Base-by-base conservation (phyloP, 495 filamentous ascomycete species). In the Penicillium malachiteum region DNA sequence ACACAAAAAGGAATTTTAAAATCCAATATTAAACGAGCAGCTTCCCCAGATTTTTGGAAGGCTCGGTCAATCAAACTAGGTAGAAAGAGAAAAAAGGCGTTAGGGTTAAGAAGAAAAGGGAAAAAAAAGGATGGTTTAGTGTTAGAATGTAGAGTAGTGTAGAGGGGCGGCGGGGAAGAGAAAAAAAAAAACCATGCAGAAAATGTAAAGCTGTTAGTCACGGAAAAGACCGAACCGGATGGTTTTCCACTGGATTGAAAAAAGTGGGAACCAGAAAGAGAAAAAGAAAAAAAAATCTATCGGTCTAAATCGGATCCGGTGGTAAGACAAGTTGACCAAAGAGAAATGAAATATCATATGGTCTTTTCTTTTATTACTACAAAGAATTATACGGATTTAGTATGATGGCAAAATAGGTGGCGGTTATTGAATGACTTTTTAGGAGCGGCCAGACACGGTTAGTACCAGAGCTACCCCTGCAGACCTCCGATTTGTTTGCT, bases 161-260 rank as follows among this genome's bases (percentile, higher is more conserved):
- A 54, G 64, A 57, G 56, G 67, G 65, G 66, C 54, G 59, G 64
- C 56, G 62, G 65, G 68, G 59, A 59, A 57, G 34, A 26, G 30
- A 16, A 14, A 44, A 51, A 40, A 17, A 38, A 35, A 52, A 42
- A 51, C 41, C 50, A 41, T 44, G 48, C 52, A 49, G 55, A 33
- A 50, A 41, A 44, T 35, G 57, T 38, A 55, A 73, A 74, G 65
- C 67, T 76, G 71, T 78, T 78, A 78, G 75, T 78, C 73, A 78
- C 71, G 65, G 70, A 78, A 71, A 66, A 61, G 65, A 55, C 49
- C 58, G 64, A 62, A 40, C 69, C 69, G 63, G 58, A 57, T 37
- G 34, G 62, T 71, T 57, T 62, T 47, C 53, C 56, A 50, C 48
- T 32, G n/a, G 30, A 44, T 50, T 46, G 56, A 48, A 4, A 26